Conservation (phyloP, 2,329 filamentous ascomycete species). For the Dendryphion nanum region DNA sequence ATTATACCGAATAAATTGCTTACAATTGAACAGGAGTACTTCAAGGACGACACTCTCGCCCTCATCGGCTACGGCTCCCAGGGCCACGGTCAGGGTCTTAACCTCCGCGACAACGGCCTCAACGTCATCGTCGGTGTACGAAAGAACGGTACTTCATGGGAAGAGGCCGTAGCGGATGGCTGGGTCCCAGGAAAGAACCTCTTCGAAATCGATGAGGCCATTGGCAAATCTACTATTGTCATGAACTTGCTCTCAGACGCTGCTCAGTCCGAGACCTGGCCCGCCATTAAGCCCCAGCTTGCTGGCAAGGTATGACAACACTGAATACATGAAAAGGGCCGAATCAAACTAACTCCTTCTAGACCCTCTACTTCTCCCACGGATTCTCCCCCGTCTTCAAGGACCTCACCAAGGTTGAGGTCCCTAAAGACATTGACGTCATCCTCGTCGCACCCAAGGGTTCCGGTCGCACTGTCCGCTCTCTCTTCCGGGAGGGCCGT, state of each 20-base stretch:
- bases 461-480: conserved; percentile 96
- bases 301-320: conserved; percentile 76
- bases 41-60: conserved; percentile 99
- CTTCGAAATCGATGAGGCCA: conserved; percentile 97
- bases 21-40: conserved; percentile 73
- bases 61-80: conserved; percentile 98
- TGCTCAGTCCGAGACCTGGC: conserved; percentile 98
- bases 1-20: conserved; percentile 6
- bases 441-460: conserved; percentile 99
- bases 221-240: conserved; percentile 87
- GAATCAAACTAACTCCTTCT: conserved; percentile 17
- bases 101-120: conserved; percentile 98
- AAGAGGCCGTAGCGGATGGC: conserved; percentile 94
- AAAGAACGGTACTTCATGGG: conserved; percentile 98
- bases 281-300: conserved; percentile 94
- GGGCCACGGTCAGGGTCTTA: conserved; percentile 98
- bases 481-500: conserved; percentile 97
- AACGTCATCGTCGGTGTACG: conserved; percentile 99
- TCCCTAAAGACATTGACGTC: conserved; percentile 93
- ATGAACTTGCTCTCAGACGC: conserved; percentile 99
- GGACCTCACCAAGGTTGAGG: conserved; percentile 97
- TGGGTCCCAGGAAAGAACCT: conserved; percentile 99
- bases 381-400: conserved; percentile 99
- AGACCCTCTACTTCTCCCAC: conserved; percentile 99
- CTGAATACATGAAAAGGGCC: conserved; percentile 9